Percentiles rank a stretch among this genome's conserved stretches.
Conservation (phyloP, 1,139 yeast genomes). For the Tardiomyces depauwii region DNA sequence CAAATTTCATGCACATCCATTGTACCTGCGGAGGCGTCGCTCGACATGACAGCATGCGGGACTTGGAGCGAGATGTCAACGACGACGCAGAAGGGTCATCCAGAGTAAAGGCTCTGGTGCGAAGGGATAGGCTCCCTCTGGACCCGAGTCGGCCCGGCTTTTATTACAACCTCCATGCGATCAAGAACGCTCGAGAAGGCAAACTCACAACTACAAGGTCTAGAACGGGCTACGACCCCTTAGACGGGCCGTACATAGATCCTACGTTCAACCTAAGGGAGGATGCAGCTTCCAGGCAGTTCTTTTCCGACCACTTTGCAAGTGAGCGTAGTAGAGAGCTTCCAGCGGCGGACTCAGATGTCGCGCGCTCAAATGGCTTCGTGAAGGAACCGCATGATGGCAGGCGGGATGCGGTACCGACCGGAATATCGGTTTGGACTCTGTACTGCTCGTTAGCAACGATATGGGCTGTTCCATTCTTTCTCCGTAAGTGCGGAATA, state of each 20-base stretch:
- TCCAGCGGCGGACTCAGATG: too few species aligned
- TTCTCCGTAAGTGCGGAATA: conserved; percentile 59
- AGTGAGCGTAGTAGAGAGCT: not conserved
- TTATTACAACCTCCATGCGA: conserved; percentile 53
- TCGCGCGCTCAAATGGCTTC: too few species aligned
- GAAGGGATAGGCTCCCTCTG: conserved; percentile 57
- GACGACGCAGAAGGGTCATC: too few species aligned
- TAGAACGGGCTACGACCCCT: conserved; percentile 1
- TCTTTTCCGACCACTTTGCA: not conserved
- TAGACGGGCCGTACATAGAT: not conserved
- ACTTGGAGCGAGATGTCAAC: not conserved
- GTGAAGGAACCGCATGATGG: too few species aligned
- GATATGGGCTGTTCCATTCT: conserved; percentile 82
- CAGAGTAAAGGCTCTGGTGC: conserved; percentile 39
- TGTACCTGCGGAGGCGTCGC: too few species aligned
- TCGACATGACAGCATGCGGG: not conserved
- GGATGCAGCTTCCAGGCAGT: not conserved
- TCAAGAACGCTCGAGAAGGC: conserved; percentile 41
- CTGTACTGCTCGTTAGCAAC: conserved; percentile 64
- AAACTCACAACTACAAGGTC: conserved; percentile 54
- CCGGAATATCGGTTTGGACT: conserved; percentile 55
- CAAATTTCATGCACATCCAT: too few species aligned
- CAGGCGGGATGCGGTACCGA: not conserved
- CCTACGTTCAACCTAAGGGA: not conserved
- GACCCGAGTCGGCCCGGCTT: conserved; percentile 50